Conservation (phyloP, 2,329 filamentous ascomycete species). For the Metarhizium anisopliae region DNA sequence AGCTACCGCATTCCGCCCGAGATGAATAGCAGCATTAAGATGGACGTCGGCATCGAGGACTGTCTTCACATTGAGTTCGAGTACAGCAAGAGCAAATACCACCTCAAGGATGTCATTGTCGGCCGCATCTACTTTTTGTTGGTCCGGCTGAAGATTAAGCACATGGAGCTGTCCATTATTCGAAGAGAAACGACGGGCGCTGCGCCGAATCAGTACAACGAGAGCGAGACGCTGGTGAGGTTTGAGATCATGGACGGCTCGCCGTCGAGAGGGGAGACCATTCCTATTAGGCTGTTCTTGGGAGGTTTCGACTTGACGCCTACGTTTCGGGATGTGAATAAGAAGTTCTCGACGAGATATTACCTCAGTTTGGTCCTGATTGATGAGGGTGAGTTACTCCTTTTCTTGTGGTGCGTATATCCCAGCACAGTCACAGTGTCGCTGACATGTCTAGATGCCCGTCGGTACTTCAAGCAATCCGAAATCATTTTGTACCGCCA, state of each 20-base stretch:
- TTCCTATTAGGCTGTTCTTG: conserved; percentile 92
- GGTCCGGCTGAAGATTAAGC: conserved; percentile 96
- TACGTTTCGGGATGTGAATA: conserved; percentile 98
- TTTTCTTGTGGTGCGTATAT: not conserved
- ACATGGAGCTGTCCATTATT: conserved; percentile 99
- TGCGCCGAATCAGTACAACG: conserved; percentile 97
- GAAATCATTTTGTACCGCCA: conserved; percentile 96
- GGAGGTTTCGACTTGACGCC: conserved; percentile 96
- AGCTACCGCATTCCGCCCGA: conserved; percentile 96
- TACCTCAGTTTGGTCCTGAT: conserved; percentile 94
- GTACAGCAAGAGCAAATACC: conserved; percentile 98
- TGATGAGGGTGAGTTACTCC: conserved; percentile 62
- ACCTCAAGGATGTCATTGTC: conserved; percentile 97
- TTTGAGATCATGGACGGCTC: conserved; percentile 99
- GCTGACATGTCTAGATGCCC: conserved; percentile 57
- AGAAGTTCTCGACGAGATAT: conserved; percentile 98
- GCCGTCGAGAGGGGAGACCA: conserved; percentile 89
- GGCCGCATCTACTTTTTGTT: conserved; percentile 97
- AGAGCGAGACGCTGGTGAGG: conserved; percentile 93
- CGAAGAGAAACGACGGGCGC: conserved; percentile 92
- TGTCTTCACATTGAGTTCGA: conserved; percentile 99
- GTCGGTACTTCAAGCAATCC: conserved; percentile 97
- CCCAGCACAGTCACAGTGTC: not conserved
- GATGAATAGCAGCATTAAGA: conserved; percentile 98
- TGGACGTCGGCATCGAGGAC: conserved; percentile 99